Evolutionary conservation across 139 green algal species (phyloP).

Genomic region (Picochlorum sp.): DNA sequence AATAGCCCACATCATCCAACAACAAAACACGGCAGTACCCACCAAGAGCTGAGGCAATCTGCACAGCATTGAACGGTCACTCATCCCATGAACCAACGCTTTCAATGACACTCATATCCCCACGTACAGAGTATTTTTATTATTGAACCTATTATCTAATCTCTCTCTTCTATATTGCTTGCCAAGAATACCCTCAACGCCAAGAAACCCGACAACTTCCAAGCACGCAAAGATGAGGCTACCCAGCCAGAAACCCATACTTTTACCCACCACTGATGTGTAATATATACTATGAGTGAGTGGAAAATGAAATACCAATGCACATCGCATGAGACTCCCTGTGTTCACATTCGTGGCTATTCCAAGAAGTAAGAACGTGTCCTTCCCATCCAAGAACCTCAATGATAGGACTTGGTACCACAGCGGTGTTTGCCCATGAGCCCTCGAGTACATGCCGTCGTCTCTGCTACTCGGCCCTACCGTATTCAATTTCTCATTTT

Average conservation of each 20-base stretch:
- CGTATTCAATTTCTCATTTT: no score
- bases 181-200: slow-evolving; percentile 17
- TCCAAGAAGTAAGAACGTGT: no score
- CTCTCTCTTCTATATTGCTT: slow-evolving; percentile 3
- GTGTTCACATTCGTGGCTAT: no score
- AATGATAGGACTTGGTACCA: no score
- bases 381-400: no score
- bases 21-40: slow-evolving; percentile 41
- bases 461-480: no score
- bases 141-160: not conserved
- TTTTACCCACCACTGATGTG: not conserved
- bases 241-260: slow-evolving; percentile 34
- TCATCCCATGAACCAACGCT: not conserved
- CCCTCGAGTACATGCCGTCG: no score
- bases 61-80: slow-evolving; percentile 6
- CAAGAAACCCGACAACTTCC: slow-evolving; percentile 17
- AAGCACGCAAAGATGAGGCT: slow-evolving; percentile 29
- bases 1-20: slow-evolving; percentile 58
- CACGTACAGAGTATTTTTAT: slow-evolving; percentile 1
- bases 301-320: no score
- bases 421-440: no score
- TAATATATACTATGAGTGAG: no score
- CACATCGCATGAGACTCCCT: no score
- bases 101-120: not conserved
- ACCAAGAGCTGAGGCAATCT: slow-evolving; percentile 40